Conservation (phyloP, 2,329 filamentous ascomycete species). For the Phialemonium atrogriseum region DNA sequence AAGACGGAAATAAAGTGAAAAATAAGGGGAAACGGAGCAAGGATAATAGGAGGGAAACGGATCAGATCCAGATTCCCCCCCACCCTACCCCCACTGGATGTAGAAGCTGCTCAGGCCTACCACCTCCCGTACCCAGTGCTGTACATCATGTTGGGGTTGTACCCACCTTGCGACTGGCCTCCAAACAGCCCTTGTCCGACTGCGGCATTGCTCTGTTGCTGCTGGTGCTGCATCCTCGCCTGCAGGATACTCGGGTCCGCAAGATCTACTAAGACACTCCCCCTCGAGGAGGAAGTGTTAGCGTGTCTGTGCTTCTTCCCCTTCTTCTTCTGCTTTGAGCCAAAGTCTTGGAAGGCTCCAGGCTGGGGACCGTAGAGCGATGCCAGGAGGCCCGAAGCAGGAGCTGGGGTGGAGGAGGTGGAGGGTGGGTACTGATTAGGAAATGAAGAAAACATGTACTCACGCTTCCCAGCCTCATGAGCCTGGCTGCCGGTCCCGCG, state of each 20-base stretch:
- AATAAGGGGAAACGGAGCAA: constrained; percentile 12
- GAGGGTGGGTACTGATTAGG: constrained; percentile 79
- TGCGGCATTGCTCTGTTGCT: constrained; percentile 71
- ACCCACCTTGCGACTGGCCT: constrained; percentile 90
- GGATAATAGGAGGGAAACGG: constrained; percentile 5
- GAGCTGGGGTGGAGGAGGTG: constrained; percentile 73
- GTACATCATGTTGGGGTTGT: constrained; percentile 82
- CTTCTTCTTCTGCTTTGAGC: constrained; percentile 99
- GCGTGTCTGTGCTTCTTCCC: constrained; percentile 99
- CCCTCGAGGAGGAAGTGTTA: constrained; percentile 99
- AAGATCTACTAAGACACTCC: constrained; percentile 99
- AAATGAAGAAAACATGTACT: constrained; percentile 93
- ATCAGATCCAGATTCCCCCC: neutral
- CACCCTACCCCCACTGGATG: neutral
- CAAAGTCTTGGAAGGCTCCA: constrained; percentile 83
- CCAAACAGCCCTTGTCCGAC: constrained; percentile 85
- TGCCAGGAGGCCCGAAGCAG: constrained; percentile 83
- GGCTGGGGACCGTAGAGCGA: constrained; percentile 83
- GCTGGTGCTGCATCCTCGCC: constrained; percentile 69
- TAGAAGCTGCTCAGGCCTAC: too few species aligned
- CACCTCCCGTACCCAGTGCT: constrained; percentile 61
- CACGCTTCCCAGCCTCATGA: constrained; percentile 91
- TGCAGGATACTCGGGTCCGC: constrained; percentile 99
- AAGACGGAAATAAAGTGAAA: constrained; percentile 7
- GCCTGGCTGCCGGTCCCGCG: constrained; percentile 55